phyloP scores from a whole-genome alignment of 2,329 filamentous ascomycete species.

The Penicillium sp. region DNA sequence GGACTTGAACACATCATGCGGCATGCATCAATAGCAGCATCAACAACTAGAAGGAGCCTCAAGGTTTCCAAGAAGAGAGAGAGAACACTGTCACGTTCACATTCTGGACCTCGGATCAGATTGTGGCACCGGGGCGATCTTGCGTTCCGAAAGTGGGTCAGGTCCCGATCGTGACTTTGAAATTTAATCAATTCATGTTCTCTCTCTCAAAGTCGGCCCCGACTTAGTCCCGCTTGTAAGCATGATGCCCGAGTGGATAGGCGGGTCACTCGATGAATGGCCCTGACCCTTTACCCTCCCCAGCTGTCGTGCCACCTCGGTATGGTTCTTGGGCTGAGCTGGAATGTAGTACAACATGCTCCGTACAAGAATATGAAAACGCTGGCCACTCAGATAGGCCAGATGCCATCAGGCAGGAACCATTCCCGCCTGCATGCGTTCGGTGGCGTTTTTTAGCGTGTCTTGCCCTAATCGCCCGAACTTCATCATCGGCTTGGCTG shows the following conservation, averaged over 20 bases:
- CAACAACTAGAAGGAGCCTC: too few species aligned
- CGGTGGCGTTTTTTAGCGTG: not conserved
- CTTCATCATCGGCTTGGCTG: not conserved
- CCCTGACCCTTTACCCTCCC: not conserved
- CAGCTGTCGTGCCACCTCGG: not conserved
- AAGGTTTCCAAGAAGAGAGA: too few species aligned
- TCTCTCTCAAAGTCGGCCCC: not conserved
- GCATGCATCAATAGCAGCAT: too few species aligned
- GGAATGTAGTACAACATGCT: not conserved
- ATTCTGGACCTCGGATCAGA: not conserved
- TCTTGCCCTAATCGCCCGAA: not conserved
- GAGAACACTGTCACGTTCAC: not conserved
- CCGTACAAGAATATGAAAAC: not conserved
- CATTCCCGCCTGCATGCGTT: not conserved
- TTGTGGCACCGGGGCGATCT: not conserved
- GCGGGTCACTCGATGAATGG: not conserved
- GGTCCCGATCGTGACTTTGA: not conserved
- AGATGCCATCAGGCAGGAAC: not conserved
- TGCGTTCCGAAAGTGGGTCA: slow-evolving; percentile 8
- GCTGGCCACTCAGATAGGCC: not conserved
- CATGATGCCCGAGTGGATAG: not conserved
- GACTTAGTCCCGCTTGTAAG: not conserved
- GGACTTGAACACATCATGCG: too few species aligned
- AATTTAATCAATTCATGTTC: not conserved
- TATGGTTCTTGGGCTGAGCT: not conserved